A percentile compares a stretch with the other conserved stretches of the same genome.
Conservation (phyloP, 441 rosid species). For the Populus hybrid region DNA sequence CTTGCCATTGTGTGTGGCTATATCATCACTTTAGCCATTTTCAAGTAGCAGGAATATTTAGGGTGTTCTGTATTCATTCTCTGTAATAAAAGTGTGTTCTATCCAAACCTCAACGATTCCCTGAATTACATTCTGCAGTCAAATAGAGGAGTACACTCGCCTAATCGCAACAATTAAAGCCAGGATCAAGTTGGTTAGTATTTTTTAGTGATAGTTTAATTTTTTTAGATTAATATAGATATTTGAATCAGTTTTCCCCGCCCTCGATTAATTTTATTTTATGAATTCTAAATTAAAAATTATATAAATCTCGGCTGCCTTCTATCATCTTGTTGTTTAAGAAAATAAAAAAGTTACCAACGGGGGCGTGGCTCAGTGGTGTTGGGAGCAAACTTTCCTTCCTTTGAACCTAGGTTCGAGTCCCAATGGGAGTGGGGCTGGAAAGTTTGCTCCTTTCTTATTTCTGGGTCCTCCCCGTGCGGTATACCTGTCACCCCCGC, state of each 20-base stretch:
- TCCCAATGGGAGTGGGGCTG: too few species aligned
- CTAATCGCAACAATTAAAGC: slow-evolving; percentile 66
- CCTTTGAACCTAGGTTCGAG: too few species aligned
- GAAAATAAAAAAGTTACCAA: background rate
- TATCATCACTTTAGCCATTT: background rate
- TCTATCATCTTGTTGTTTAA: background rate
- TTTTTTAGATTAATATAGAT: too few species aligned
- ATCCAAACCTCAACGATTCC: background rate
- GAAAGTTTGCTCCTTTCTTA: too few species aligned
- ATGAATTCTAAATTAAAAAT: too few species aligned
- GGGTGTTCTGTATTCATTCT: background rate
- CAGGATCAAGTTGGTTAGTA: slow-evolving; percentile 66
- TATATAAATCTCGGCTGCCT: too few species aligned
- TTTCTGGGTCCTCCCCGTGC: too few species aligned
- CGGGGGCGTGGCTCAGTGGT: too few species aligned
- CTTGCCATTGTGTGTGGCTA: background rate
- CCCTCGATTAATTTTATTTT: too few species aligned
- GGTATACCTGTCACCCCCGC: too few species aligned
- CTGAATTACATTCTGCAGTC: slow-evolving; percentile 36
- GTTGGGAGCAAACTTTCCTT: too few species aligned
- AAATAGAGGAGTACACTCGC: slow-evolving; percentile 55
- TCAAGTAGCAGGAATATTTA: background rate
- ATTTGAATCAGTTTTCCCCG: too few species aligned
- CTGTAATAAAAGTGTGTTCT: background rate
- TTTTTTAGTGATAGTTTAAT: background rate